Evolutionary conservation across 768 basidiomycete species (phyloP).

Genomic region (Royoungia palumana): DNA sequence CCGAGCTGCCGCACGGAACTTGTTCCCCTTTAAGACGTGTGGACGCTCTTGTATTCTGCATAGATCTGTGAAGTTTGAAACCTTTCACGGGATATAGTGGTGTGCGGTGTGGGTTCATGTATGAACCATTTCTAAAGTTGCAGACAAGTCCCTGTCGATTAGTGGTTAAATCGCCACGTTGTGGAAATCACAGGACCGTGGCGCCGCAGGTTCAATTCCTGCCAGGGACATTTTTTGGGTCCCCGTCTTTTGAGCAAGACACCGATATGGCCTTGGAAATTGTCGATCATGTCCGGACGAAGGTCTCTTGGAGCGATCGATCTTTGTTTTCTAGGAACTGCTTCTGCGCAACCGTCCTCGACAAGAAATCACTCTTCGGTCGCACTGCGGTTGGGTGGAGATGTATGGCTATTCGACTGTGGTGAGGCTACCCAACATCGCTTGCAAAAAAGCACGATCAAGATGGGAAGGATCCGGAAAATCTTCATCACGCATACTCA

Average conservation of each 20-base stretch:
- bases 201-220: slow-evolving; percentile 39
- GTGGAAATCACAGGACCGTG: slow-evolving; percentile 36
- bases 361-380: slow-evolving; percentile 78
- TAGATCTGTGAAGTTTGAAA: too few relatives aligned
- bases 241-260: neutral
- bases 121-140: fast-evolving
- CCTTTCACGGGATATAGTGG: too few relatives aligned
- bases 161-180: slow-evolving; percentile 44
- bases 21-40: neutral
- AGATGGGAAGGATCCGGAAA: slow-evolving; percentile 76
- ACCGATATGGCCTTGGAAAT: too few relatives aligned
- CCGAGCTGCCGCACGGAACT: neutral
- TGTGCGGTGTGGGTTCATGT: neutral
- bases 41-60: slow-evolving; percentile 14
- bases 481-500: slow-evolving; percentile 90
- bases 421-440: slow-evolving; percentile 83
- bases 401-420: slow-evolving; percentile 85
- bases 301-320: slow-evolving; percentile 38
- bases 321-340: slow-evolving; percentile 77
- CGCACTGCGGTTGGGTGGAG: slow-evolving; percentile 59
- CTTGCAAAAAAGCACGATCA: slow-evolving; percentile 66
- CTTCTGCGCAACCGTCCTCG: slow-evolving; percentile 75
- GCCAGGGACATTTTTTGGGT: slow-evolving; percentile 35
- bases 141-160: slow-evolving; percentile 37
- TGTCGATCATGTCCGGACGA: slow-evolving; percentile 21